Conservation (phyloP, 2,329 filamentous ascomycete species). For the Colletotrichum liriopes region DNA sequence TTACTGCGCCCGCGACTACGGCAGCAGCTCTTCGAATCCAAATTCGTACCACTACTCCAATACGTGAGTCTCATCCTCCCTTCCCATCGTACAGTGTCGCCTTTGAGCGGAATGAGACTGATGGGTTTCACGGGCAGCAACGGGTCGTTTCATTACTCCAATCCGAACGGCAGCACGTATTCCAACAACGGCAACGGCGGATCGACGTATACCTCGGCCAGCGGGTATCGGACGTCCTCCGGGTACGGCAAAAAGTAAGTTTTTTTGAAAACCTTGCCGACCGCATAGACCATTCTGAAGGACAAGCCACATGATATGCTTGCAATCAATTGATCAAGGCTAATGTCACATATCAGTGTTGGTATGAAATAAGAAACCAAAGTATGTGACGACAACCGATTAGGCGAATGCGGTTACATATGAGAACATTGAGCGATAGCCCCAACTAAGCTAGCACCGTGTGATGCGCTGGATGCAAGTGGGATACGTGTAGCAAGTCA, state of each 20-base stretch:
- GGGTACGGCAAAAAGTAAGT: constrained; percentile 41
- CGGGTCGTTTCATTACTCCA: constrained; percentile 82
- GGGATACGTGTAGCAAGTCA: neutral
- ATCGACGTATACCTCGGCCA: constrained; percentile 75
- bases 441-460: neutral
- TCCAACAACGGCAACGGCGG: constrained; percentile 73
- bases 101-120: neutral
- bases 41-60: constrained; percentile 81
- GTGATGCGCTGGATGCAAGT: neutral
- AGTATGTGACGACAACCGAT: neutral
- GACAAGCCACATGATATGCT: neutral
- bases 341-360: constrained; percentile 11
- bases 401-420: neutral
- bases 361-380: constrained; percentile 7
- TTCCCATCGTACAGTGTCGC: neutral
- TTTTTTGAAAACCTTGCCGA: too few species aligned
- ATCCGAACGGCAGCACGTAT: constrained; percentile 75
- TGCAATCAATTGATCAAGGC: neutral
- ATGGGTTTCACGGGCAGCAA: constrained; percentile 56
- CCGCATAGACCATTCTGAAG: neutral
- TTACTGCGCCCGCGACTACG: constrained; percentile 77
- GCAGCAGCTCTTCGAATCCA: constrained; percentile 66
- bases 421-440: neutral
- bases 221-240: constrained; percentile 51
- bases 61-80: constrained; percentile 56